Evolutionary conservation across 208 protist genomes (phyloP), one percentile per base, ranked within the genome.

Genomic region (Leishmania gerbilli): DNA sequence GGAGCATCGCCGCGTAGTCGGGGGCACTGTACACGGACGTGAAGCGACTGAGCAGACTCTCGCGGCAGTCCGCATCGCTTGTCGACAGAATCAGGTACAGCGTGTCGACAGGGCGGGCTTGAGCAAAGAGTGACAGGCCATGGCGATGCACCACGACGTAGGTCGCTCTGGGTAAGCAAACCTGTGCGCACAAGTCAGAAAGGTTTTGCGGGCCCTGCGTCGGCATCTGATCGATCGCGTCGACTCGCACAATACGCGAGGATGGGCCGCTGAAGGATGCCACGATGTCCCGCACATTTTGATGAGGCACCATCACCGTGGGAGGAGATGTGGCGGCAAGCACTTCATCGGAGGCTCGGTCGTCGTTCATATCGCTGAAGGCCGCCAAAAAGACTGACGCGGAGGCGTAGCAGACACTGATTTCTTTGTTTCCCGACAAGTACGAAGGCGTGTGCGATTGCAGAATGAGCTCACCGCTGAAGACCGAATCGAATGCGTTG

Each of bases 1-100:
- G 79, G 69, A 98, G 92, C 95, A 98, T 98, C 31, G 90, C 88
- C 42, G 86, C 91, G 79, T 97, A 96, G 82, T 98, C 95, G 11
- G 90, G 77, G 2, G 87, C 77, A 64, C 81, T 92, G 85, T 93
- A 93, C 62, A 89, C 81, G 40, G 87, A 84, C n/a, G 90, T 84
- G 88, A 98, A 97, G 45, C 92, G 89, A 56, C 91, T 79, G 47
- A 97, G 91, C 24, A 98, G 85, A 56, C 77, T 69, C 13, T 95
- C 93, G 31, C 92, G 88, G 74, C 79, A 87, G 24, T 91, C 84
- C 4, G 79, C 74, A 42, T 84, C 84, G n/a, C 88, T 79, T 56
- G 76, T 86, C 62, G 79, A 83, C 49, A 98, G 77, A 74, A 98
- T 96, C 71, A 91, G 87, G 82, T 95, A 93, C 37, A 98, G 92